A percentile compares a stretch with the other conserved stretches of the same genome.
Conservation (phyloP, 768 basidiomycete species). For the Macrolepiota fuliginosa region DNA sequence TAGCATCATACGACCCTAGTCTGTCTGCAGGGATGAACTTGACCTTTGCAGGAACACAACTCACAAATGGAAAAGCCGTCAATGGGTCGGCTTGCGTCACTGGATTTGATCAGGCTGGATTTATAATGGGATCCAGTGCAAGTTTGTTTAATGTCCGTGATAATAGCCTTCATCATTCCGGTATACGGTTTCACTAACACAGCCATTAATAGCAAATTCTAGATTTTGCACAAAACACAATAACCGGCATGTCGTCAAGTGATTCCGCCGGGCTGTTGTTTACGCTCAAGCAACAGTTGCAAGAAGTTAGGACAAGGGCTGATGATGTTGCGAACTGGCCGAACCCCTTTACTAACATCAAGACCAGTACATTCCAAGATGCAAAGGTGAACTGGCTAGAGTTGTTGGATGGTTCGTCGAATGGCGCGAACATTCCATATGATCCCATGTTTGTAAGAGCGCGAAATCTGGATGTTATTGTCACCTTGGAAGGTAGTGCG, state of each 20-base stretch:
- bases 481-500: conserved; percentile 69
- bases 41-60: conserved; percentile 60
- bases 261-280: conserved; percentile 43
- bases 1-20: conserved; percentile 72
- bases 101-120: conserved; percentile 73
- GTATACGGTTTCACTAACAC: not conserved
- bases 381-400: conserved; percentile 50
- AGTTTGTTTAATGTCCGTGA: conserved; percentile 58
- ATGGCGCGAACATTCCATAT: conserved; percentile 68
- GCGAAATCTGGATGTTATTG: conserved; percentile 68
- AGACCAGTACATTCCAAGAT: conserved; percentile 49
- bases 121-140: conserved; percentile 74
- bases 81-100: conserved; percentile 62
- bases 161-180: not conserved
- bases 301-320: conserved; percentile 46
- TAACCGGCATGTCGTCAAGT: conserved; percentile 34
- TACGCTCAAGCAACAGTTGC: conserved; percentile 46
- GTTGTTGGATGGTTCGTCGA: conserved; percentile 71
- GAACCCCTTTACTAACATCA: conserved; percentile 55
- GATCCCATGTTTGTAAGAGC: conserved; percentile 69
- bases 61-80: conserved; percentile 53
- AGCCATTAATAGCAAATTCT: conserved; percentile 40
- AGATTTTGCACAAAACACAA: conserved; percentile 39
- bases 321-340: conserved; percentile 72
- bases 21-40: conserved; percentile 70